Base-by-base conservation (phyloP, 257 asterid genomes). In the Buddleja alternifolia region DNA sequence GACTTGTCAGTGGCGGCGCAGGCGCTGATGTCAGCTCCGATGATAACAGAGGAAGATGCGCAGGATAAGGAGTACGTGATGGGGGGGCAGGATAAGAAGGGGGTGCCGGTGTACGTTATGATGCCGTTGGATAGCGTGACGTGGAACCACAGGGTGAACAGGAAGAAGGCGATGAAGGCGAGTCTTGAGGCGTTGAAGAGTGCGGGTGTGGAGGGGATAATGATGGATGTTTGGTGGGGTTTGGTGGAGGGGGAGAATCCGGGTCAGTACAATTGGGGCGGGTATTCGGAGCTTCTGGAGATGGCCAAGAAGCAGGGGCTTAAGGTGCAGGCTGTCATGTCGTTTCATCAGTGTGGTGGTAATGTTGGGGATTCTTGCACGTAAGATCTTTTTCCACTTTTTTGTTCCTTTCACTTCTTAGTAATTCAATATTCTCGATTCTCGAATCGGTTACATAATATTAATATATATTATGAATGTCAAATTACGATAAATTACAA, bases 161-260 rank as follows among this genome's bases (percentile, higher is more conserved):
- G 90, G 70, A 86, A 60, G 69, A 84, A 86, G 77, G 90, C 88
- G 63, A 82, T 86, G 83, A 86, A 82, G 16, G 90, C 93, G 57
- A 86, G 90, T 68, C 57, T 86, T 57, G 85, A 77, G 74, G 88
- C 86, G 80, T 74, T 94, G 83, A 86, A 86, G 70, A 84, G 86
- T 6, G 82, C 86, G 0, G 90, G 87, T 0, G 92, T 81, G 45
- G 86, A 86, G 25, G 87, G 93, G 82, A 78, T 94, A 36, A 94
- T 94, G 99, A 87, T 94, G 97, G 99, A 94, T 63, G 96, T 91
- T 37, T 94, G 99, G 99, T 94, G 97, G 96, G 97, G 97, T 4
- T 69, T 94, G 79, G 96, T 94, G 53, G 99, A 94, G 82, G 77
- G 84, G 71, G 97, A 89, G 60, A 73, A 70, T 2, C 90, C 97